Evolutionary conservation across 73 alveolate species (phyloP).

Genomic region (Paraurostyla sp.): DNA sequence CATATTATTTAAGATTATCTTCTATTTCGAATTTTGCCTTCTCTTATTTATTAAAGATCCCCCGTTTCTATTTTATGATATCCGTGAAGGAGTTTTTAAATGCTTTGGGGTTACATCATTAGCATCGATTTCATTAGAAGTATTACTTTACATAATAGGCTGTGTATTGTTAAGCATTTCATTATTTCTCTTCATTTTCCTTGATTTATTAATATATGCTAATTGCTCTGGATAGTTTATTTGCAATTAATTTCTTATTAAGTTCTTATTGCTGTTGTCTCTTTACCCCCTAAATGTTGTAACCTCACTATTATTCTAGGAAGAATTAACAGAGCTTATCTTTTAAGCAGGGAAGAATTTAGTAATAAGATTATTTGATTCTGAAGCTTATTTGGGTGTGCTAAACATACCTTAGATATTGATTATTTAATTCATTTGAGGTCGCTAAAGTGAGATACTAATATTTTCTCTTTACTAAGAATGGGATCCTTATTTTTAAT

Average conservation of each 20-base stretch:
- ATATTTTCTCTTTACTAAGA: neutral
- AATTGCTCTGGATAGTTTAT: neutral
- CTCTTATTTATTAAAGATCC: slow-evolving; percentile 41
- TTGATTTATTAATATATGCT: neutral
- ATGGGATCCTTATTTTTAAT: neutral
- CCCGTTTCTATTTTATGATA: neutral
- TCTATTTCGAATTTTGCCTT: slow-evolving; percentile 16
- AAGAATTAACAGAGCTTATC: neutral
- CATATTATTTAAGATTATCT: neutral
- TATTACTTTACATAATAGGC: slow-evolving; percentile 1
- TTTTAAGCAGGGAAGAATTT: neutral
- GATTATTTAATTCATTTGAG: neutral
- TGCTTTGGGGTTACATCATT: slow-evolving; percentile 34
- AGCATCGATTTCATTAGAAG: neutral
- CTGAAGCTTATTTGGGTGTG: neutral
- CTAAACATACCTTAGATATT: slow-evolving; percentile 29
- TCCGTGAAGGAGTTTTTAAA: slow-evolving; percentile 31
- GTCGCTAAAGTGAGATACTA: slow-evolving; percentile 12
- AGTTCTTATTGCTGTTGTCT: slow-evolving; percentile 7
- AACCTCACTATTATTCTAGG: slow-evolving; percentile 18
- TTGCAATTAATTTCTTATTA: slow-evolving; percentile 1
- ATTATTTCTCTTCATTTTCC: slow-evolving; percentile 21
- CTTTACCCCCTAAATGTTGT: slow-evolving; percentile 25
- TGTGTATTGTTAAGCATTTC: neutral
- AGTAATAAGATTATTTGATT: neutral